Evolutionary conservation across 2,329 filamentous ascomycete species (phyloP), one percentile per base, ranked within the genome.

Genomic region (Pseudocercospora macadamiae): DNA sequence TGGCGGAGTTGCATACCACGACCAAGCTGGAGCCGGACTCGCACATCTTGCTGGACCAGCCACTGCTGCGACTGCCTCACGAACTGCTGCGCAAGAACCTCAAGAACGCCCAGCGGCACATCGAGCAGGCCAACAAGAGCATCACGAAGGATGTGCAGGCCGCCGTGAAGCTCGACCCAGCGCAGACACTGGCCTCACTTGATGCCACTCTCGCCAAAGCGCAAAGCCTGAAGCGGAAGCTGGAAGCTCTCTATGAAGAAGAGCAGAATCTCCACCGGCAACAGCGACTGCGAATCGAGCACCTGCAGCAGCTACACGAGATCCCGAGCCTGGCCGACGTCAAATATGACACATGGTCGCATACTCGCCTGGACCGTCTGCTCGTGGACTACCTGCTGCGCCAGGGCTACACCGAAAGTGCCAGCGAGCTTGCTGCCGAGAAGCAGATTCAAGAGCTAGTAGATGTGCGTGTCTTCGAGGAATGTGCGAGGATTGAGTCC

Each of bases 41-140:
- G 63, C 90, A 93, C 71, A 82, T 93, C 48, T 83, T 93, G 59
- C 85, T 93, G 55, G 95, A 99, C 72, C 93, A 97, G 83, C 89
- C 93, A 3, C 89, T 97, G 65, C 86, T 99, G 66, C 91, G 93
- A 30, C 86, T 97, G 19, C 95, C 95, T 16, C 89, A 93, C 76
- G 95, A 97, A 74, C 89, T 97, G 57, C 87, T 96, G 19, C 89
- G 92, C 56, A 93, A 95, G 74, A 97, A 96, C 78, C 96, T 97
- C 78, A 95, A 96, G 70, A 86, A 88, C 3, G 89, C 89, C 42
- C 90, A 92, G 73, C 87, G 89, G 70, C 81, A 85, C 64, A 85
- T 92, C 73, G 90, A 93, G 72, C 88, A 87, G 71, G 86, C 90
- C 66, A 86, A 84, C 62, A 81, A 82, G 16, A 80, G 81, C 49